Conservation (phyloP, 75 land plant species). For the Larix kaempferi region DNA sequence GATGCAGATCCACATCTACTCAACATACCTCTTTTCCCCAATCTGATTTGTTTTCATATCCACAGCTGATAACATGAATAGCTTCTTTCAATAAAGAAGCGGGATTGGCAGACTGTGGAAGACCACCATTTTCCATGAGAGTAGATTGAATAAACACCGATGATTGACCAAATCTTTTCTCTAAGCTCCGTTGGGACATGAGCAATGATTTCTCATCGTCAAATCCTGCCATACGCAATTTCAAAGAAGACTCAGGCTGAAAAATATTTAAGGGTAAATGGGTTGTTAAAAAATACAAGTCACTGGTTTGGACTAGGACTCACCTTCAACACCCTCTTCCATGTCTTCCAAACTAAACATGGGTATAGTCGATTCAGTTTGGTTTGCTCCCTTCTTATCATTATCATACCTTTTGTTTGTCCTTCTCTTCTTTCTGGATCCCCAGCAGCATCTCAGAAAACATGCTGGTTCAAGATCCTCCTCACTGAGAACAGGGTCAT, state of each 20-base stretch:
- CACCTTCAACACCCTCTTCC: conserved; percentile 87
- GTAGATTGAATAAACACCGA: conserved; percentile 92
- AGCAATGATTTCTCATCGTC: conserved; percentile 81
- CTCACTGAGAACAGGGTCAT: conserved; percentile 72
- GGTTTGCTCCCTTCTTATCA: conserved; percentile 39
- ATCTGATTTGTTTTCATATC: conserved; percentile 94
- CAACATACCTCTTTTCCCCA: conserved; percentile 95
- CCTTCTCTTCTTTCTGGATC: conserved; percentile 56
- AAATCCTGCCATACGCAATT: conserved; percentile 52
- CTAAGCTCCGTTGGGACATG: conserved; percentile 87
- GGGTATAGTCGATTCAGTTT: conserved; percentile 81
- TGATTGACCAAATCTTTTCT: conserved; percentile 98
- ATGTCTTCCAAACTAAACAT: conserved; percentile 82
- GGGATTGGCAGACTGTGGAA: conserved; percentile 77
- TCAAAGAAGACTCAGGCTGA: neutral
- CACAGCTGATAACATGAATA: conserved; percentile 98
- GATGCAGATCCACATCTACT: neutral
- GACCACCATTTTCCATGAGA: conserved; percentile 82
- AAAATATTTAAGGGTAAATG: neutral
- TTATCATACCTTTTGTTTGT: conserved; percentile 40
- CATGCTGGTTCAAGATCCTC: conserved; percentile 65
- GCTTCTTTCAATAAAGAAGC: conserved; percentile 90
- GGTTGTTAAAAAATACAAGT: neutral
- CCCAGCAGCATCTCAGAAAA: conserved; percentile 63
- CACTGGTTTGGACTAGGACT: neutral